Conservation (phyloP, 2,329 filamentous ascomycete genomes). For the Epichloe sp. region DNA sequence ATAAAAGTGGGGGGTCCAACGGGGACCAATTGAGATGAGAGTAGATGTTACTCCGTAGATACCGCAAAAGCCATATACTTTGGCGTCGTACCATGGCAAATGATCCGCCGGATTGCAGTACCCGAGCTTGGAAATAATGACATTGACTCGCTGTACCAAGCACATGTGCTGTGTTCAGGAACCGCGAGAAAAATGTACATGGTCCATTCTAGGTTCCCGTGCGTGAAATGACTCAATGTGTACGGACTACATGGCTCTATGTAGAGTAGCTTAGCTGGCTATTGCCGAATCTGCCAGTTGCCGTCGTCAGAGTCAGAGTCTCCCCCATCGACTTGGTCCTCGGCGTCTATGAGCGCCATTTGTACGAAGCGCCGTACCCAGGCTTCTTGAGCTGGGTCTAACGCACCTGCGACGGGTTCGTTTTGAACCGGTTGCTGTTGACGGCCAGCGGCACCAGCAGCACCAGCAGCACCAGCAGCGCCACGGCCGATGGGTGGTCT, state of each 20-base stretch:
- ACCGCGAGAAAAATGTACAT: no score
- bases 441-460: neutral
- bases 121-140: no score
- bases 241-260: no score
- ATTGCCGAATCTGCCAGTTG: constrained; percentile 2
- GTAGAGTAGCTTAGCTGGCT: neutral
- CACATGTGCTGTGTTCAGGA: no score
- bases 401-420: constrained; percentile 13
- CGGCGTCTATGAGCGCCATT: constrained; percentile 39
- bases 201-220: no score
- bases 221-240: neutral
- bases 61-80: no score
- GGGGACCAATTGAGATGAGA: no score
- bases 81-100: no score
- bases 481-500: neutral
- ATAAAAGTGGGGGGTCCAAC: no score
- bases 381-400: constrained; percentile 34
- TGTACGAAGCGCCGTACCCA: constrained; percentile 43
- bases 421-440: constrained; percentile 4
- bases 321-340: constrained; percentile 32
- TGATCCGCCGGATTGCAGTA: no score
- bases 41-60: no score
- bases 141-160: no score
- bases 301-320: constrained; percentile 23
- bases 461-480: neutral